Evolutionary conservation across 441 rosid genomes (phyloP), one percentile per base, ranked within the genome.

Genomic region (Gossypium davidsonii): DNA sequence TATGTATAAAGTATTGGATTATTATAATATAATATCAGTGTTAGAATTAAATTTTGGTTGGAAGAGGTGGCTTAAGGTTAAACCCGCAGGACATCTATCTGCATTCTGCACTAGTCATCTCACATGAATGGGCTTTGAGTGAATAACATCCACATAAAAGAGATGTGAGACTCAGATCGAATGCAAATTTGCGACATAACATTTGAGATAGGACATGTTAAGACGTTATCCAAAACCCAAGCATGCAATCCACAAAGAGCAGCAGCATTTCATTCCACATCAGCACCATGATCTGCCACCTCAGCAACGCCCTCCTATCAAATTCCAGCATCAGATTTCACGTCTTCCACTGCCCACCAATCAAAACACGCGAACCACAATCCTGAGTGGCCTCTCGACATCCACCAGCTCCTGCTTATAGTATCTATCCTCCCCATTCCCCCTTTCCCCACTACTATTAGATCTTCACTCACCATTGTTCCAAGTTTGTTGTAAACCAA

Each of bases 381-480:
- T 81, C 90, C 86, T 2, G 77, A 37, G 83, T 84, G 91, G 80
- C 85, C 79, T 28, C 74, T 81, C 81, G 76, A 49, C 82, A 64
- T 76, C 90, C 96, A 89, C 87, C 80, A 78, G 79, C 83, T 84
- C 86, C 66, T 67, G 79, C 86, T 59, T 89, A 85, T 87, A 51
- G 60, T 10, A 51, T 87, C 84, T 48, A 73, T 76, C 79, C 75
- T 31, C 15, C 11, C 81, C 14, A 10, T 63, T 52, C 82, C 59
- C 72, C 37, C 42, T 69, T 18, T 15, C 42, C 72, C 15, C 14
- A 31, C 39, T 18, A 6, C 20, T n/a, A 5, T 53, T 18, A 53
- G 20, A 6, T 52, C 56, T 6, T 31, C 34, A 42, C 17, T 25
- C 8, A 42, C 37, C 17, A 55, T 7, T 56, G n/a, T 23, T 62